phyloP scores from a whole-genome alignment of 2,329 filamentous ascomycete genomes.

The Fusarium burgessii region DNA sequence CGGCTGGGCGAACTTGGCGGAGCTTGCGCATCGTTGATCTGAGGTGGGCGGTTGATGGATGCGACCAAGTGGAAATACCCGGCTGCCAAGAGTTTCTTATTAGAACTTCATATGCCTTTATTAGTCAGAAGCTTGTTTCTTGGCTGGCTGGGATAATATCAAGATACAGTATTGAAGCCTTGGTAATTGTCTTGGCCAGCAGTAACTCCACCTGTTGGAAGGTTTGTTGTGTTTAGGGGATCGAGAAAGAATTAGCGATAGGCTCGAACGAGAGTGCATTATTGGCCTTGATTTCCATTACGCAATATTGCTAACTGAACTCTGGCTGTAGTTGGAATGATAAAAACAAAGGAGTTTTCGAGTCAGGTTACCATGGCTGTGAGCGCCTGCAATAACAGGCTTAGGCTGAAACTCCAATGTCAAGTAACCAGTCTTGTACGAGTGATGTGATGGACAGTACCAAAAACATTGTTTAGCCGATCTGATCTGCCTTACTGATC shows the following conservation, averaged over 20 bases:
- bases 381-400: background rate
- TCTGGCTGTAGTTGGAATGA: background rate
- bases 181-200: conserved; percentile 5
- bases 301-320: background rate
- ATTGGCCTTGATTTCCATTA: background rate
- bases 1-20: conserved; percentile 26
- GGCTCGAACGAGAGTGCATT: background rate
- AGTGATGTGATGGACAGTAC: background rate
- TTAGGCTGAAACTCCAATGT: background rate
- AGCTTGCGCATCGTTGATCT: conserved; percentile 27
- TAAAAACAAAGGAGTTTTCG: background rate
- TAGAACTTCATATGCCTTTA: background rate
- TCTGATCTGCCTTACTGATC: background rate
- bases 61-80: conserved; percentile 12
- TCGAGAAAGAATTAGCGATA: conserved; percentile 8
- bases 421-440: background rate
- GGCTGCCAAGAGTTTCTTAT: conserved; percentile 7
- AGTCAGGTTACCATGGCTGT: background rate
- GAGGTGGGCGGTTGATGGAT: conserved; percentile 17
- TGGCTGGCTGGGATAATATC: conserved; percentile 8
- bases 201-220: conserved; percentile 3
- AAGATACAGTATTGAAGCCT: background rate
- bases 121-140: conserved; percentile 5
- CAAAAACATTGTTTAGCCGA: background rate
- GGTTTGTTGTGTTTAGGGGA: background rate